phyloP scores from a whole-genome alignment of 495 filamentous ascomycete species.

The Trichocladium antarcticum region DNA sequence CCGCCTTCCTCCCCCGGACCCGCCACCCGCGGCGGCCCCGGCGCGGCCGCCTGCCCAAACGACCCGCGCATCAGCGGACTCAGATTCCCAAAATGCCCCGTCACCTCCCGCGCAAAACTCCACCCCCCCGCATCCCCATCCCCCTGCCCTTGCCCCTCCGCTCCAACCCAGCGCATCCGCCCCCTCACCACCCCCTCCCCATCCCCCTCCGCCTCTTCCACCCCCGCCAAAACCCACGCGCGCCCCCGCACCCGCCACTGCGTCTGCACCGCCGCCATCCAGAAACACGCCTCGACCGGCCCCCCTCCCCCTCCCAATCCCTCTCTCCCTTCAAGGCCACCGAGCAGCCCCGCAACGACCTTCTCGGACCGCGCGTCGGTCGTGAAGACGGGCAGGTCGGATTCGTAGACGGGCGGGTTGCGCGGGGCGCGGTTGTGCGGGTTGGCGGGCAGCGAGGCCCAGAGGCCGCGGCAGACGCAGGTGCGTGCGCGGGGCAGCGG shows the following conservation, averaged over 20 bases:
- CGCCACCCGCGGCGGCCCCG: constrained; percentile 59
- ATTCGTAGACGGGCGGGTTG: constrained; percentile 60
- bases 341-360: constrained; percentile 20
- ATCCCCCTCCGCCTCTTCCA: constrained; percentile 23
- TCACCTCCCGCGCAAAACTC: constrained; percentile 52
- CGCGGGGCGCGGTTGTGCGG: constrained; percentile 48
- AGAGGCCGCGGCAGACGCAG: constrained; percentile 72
- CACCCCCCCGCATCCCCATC: constrained; percentile 47
- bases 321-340: neutral
- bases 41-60: constrained; percentile 56
- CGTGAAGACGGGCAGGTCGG: constrained; percentile 69
- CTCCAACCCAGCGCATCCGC: constrained; percentile 29
- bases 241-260: constrained; percentile 79
- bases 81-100: constrained; percentile 78
- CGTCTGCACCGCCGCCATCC: constrained; percentile 54
- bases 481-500: constrained; percentile 36
- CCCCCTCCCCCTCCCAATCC: constrained; percentile 47
- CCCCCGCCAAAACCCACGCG: constrained; percentile 56
- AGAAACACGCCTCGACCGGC: constrained; percentile 72
- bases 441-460: constrained; percentile 53
- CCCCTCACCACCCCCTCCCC: constrained; percentile 37
- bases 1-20: constrained; percentile 50
- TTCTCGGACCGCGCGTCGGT: constrained; percentile 86
- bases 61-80: constrained; percentile 63
- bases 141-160: constrained; percentile 10